Evolutionary conservation across 805 yeast species (phyloP), one percentile per base, ranked within the genome.

Genomic region (Myxozyma monticola): DNA sequence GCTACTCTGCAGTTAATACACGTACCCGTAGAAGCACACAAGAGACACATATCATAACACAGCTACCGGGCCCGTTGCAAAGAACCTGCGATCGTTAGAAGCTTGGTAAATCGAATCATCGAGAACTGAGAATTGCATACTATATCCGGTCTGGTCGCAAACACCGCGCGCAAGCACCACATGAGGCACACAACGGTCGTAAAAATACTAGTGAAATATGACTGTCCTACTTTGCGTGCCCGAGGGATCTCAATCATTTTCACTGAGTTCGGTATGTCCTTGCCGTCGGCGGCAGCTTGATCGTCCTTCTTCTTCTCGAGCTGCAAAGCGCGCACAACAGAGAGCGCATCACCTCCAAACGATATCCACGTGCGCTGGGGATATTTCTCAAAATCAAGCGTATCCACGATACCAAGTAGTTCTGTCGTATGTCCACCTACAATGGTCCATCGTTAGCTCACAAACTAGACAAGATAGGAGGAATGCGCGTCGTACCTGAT

Each of bases 1-100:
- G n/a, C 60, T 60, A 17, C n/a, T 3, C 29, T 1, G 26, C 10
- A 20, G 10, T 15, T 24, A 10, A 18, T 15, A n/a, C n/a, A 14
- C 54, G 10, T 57, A 58, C 69, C 57, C 80, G 80, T 57, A 80
- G 62, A 1, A 73, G 20, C 47, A 83, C 78, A n/a, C 82, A 62
- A 1, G 78, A 70, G 48, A 78, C 76, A 18, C 86, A 83, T 22
- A 87, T 64, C 2, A 90, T 84, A 2, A 86, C 88, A 21, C 85
- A 71, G 0, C 93, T 84, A 0, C 89, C 96, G 3, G 90, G 97
- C 2, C 96, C 96, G 62, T 88, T 88, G 51, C 79, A 61, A 14
- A 84, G 63, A 20, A 83, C 45, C 48, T 54, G 26, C 6, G 33
- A 29, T n/a, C n/a, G n/a, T n/a, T n/a, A n/a, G n/a, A 28, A 28